Evolutionary conservation across 192 early-diverging fungal species (phyloP), one percentile per base, ranked within the genome.

Genomic region (Coemansia sp.): DNA sequence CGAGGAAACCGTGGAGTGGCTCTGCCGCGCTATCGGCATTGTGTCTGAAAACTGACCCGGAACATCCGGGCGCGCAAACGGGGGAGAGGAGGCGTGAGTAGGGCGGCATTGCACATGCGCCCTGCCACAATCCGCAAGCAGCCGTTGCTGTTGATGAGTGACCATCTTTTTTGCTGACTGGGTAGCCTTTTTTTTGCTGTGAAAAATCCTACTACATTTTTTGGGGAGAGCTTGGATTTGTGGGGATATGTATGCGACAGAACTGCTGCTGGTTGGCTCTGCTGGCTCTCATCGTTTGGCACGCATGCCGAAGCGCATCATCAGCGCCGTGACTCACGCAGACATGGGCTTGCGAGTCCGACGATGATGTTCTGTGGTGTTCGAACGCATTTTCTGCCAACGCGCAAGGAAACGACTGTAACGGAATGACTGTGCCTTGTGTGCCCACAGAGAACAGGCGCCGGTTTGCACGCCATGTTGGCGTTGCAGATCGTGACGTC

Each of bases 1-100:
- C 62, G 77, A 80, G 50, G 67, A 73, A 46, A 61, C 72, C 16
- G 62, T 80, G 20, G 82, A 83, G 48, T 83, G 77, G 77, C 55
- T 73, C 25, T 83, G 72, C 66, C 81, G 81, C 19, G 68, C 54
- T 3, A 71, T 74, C 22, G 77, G 77, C 9, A 71, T 80, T 35
- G 78, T 81, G 0, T 81, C 78, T 4, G 78, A 80, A 45, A 36
- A 67, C 55, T 80, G 51, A 53, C 32, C 11, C 49, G 25, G 39
- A 16, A 14, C 30, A 25, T 51, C 25, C 49, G 8, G 25, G 13
- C 39, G 11, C 1, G 14, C 8, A 14, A 42, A 42, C 5, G 39
- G 39, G 39, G 39, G 11, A 32, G 3, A 8, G 30, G 39, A 2
- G 39, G 39, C 39, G 11, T 42, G 39, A 3, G 39, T 8, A 42